Base-by-base conservation (phyloP, 139 green algal genomes). In the Chlorella vulgaris region DNA sequence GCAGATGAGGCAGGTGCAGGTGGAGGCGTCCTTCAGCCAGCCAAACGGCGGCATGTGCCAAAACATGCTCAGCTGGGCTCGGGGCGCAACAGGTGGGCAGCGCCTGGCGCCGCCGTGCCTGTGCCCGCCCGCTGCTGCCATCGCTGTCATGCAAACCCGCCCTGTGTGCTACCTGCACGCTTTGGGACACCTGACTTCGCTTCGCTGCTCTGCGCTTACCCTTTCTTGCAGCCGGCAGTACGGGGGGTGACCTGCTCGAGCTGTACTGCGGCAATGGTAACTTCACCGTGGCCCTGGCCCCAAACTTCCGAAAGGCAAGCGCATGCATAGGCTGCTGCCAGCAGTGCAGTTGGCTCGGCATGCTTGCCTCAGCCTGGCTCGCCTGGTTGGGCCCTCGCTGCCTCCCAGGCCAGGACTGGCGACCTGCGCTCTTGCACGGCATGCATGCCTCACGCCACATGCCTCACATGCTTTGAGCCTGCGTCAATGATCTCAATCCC, bases 191-290 rank as follows among this genome's bases (percentile, higher is more conserved):
- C n/a, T n/a, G n/a, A n/a, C n/a, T n/a, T n/a, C n/a, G n/a, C n/a
- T n/a, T n/a, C n/a, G n/a, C n/a, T n/a, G n/a, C n/a, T n/a, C n/a
- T n/a, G n/a, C n/a, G n/a, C n/a, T n/a, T n/a, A n/a, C n/a, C n/a
- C n/a, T n/a, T n/a, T n/a, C n/a, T n/a, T 47, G 86, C 90, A 29
- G 19, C 18, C 13, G 81, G 74, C 47, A 79, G 66, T 60, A 31
- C 10, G 1, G 51, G 63, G 0, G 67, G 69, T 33, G 92, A 96
- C 75, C 76, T 96, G 60, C 78, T 96, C 38, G 94, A 97, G 87
- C 86, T 99, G 39, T 99, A 98, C 90, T 98, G 95, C 76, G 96
- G 96, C 63, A 98, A 98, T 85, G 93, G 93, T 55, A 98, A 98
- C 88, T 98, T 98, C 91, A 97, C 94, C 0, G 84, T 95, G 1